Conservation (phyloP, 441 rosid genomes). For the Omphalea diandra region DNA sequence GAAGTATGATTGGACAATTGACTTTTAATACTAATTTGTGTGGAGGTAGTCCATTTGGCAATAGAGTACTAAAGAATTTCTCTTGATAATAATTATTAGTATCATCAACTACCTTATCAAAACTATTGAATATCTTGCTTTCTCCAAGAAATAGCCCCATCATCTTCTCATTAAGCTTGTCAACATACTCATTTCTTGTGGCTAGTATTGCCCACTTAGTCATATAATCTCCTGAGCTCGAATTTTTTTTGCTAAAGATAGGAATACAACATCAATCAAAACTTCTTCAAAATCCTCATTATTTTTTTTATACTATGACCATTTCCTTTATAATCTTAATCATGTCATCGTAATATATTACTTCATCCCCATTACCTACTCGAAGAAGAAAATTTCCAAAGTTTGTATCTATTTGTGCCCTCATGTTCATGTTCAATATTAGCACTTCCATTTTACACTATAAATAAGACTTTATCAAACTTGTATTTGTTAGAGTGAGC, state of each 20-base stretch:
- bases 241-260: background rate
- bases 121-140: too few relatives aligned
- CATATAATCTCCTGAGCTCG: background rate
- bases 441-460: background rate
- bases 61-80: background rate
- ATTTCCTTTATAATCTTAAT: background rate
- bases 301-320: background rate
- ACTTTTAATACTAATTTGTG: too few relatives aligned
- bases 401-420: background rate
- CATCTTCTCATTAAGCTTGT: too few relatives aligned
- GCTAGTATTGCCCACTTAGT: background rate
- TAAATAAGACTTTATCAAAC: background rate
- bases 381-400: background rate
- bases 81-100: too few relatives aligned
- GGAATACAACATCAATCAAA: too few relatives aligned
- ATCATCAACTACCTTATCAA: background rate
- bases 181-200: background rate
- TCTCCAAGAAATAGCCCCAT: too few relatives aligned
- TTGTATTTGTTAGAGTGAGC: too few relatives aligned
- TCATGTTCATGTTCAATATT: background rate
- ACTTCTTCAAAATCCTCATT: background rate
- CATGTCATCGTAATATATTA: background rate
- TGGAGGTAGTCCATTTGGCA: background rate
- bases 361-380: background rate
- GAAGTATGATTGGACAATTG: too few relatives aligned